Percentiles rank a stretch among this genome's conserved stretches.
Conservation (phyloP, 495 filamentous ascomycete species). For the Chaetomidium leptoderma region DNA sequence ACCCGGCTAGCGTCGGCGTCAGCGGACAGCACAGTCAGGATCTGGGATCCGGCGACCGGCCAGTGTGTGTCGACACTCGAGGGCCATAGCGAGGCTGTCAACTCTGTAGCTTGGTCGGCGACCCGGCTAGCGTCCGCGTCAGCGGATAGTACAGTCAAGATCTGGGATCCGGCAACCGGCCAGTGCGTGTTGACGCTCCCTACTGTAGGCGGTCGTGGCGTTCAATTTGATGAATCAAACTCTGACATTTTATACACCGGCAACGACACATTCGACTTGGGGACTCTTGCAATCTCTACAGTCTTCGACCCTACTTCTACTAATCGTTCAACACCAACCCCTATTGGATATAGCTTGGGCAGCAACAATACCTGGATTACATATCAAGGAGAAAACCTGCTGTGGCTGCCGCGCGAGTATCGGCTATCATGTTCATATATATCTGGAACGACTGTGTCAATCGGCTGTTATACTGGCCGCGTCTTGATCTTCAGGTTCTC, state of each 20-base stretch:
- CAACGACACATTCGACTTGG: not conserved
- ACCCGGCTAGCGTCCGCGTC: too few species aligned
- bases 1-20: too few species aligned
- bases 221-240: slow-evolving; percentile 19
- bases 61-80: too few species aligned
- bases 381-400: slow-evolving; percentile 1
- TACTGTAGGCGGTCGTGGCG: too few species aligned
- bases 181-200: too few species aligned
- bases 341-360: not conserved
- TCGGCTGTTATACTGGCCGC: not conserved
- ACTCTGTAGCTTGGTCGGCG: not conserved
- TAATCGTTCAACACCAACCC: not conserved
- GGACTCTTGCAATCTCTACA: not conserved
- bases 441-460: not conserved
- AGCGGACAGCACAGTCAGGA: too few species aligned
- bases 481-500: not conserved
- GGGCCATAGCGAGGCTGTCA: too few species aligned
- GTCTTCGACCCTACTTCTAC: not conserved
- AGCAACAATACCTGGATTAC: not conserved
- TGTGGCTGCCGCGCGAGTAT: not conserved
- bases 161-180: too few species aligned
- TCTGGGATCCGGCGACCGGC: too few species aligned
- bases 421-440: not conserved
- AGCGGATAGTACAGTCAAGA: too few species aligned
- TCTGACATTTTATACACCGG: not conserved